Evolutionary conservation across 106 monocot genomes (phyloP).

Genomic region (Dendrobium catenatum): DNA sequence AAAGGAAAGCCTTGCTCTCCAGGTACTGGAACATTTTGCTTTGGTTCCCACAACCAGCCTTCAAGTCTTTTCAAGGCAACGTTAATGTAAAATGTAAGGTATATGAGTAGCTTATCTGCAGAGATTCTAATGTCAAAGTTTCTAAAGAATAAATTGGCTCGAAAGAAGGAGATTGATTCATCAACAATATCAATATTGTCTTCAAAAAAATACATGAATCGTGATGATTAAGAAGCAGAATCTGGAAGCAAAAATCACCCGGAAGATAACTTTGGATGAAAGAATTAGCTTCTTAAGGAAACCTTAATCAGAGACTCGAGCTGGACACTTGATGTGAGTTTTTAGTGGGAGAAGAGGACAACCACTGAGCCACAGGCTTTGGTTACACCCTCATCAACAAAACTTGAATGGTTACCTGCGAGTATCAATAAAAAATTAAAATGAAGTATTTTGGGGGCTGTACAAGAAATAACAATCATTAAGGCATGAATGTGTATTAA

Average conservation of each 20-base stretch:
- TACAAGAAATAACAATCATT: too few species aligned
- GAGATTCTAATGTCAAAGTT: constrained; percentile 66
- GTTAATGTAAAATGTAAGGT: too few species aligned
- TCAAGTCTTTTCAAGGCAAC: too few species aligned
- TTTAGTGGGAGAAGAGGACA: constrained; percentile 80
- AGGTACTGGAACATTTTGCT: too few species aligned
- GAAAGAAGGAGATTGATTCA: constrained; percentile 83
- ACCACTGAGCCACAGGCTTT: constrained; percentile 15
- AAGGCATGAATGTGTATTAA: too few species aligned
- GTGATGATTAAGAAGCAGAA: not conserved
- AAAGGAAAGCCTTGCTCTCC: too few species aligned
- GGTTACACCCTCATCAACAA: too few species aligned
- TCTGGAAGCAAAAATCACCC: too few species aligned
- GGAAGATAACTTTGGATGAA: not conserved
- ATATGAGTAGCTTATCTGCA: constrained; percentile 35
- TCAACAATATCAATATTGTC: constrained; percentile 69
- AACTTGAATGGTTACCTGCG: too few species aligned
- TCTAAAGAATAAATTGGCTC: constrained; percentile 80
- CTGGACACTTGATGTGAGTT: constrained; percentile 78
- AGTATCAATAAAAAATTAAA: too few species aligned
- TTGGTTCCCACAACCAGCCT: too few species aligned
- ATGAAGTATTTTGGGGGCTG: too few species aligned
- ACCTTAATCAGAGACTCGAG: constrained; percentile 71
- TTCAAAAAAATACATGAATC: constrained; percentile 8
- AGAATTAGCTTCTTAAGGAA: not conserved